A percentile compares a stretch with the other conserved stretches of the same genome.
Evolutionary conservation across 1,139 yeast genomes (phyloP).

Genomic region (Chernovozyma aurita): DNA sequence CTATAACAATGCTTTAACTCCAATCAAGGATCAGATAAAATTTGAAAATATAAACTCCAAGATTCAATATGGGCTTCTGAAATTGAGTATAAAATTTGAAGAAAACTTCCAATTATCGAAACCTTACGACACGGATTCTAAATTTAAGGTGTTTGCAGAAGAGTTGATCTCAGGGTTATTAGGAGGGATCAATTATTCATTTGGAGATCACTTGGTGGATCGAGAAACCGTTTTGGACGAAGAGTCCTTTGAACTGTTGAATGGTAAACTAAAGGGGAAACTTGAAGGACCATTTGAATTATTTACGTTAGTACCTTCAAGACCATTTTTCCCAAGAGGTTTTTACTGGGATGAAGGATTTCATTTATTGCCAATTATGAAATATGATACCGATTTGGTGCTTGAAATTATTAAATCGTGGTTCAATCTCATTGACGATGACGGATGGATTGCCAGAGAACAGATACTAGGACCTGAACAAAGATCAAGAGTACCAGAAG

Average conservation of each 20-base stretch:
- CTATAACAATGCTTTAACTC: constrained; percentile 47
- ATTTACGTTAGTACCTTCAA: constrained; percentile 82
- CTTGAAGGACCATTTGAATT: constrained; percentile 68
- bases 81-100: constrained; percentile 55
- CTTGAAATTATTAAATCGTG: constrained; percentile 82
- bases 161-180: constrained; percentile 76
- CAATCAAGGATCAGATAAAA: constrained; percentile 35
- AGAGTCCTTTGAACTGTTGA: constrained; percentile 45
- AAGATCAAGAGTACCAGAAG: constrained; percentile 81
- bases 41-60: constrained; percentile 36
- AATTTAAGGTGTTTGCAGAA: constrained; percentile 60
- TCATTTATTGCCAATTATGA: constrained; percentile 76
- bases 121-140: constrained; percentile 47
- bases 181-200: constrained; percentile 87
- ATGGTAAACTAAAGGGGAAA: constrained; percentile 46
- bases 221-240: constrained; percentile 66
- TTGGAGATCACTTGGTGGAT: constrained; percentile 86
- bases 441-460: constrained; percentile 97
- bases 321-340: constrained; percentile 95
- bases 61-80: constrained; percentile 30
- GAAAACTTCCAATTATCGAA: constrained; percentile 47
- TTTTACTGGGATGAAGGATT: constrained; percentile 99
- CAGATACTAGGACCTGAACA: constrained; percentile 92
- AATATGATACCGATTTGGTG: constrained; percentile 80
- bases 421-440: constrained; percentile 79